Base-by-base conservation (phyloP, 805 yeast genomes). In the Candida michaelii region DNA sequence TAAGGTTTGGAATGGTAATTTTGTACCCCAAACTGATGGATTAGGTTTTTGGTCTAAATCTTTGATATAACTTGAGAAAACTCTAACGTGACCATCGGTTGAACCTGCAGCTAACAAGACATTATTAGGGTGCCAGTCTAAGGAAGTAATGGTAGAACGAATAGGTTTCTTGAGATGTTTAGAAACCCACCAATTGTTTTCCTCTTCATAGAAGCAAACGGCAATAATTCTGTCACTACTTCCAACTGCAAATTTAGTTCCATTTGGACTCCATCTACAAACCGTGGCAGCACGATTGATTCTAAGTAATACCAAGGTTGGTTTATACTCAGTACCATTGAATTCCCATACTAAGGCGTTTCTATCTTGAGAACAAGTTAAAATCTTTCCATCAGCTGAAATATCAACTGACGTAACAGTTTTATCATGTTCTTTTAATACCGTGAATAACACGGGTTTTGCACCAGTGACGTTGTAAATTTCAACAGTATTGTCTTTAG, bases 131-230 rank as follows among this genome's bases (percentile, higher is more conserved):
- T 93, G 97, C 99, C 99, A 90, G 50, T 83, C 83, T 43, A 91
- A 73, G 35, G 85, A 74, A 51, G 90, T 74, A 52, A 90, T 77
- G 24, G 97, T 89, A 9, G 96, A 85, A 62, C 84, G 83, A 55
- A 93, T 73, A n/a, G 97, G 96, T 65, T 87, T 89, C 72, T 90
- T 90, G 66, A 93, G 85, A 69, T 91, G 99, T 66, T 91, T 91
- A 11, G 98, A 88, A 39, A 93, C 90, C 99, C 99, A 93, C 99
- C 99, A 93, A 62, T 93, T 96, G 63, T 91, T 93, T 56, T 89
- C 97, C 48, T 76, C 85, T 67, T 93, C 99, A 62, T 85, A 93
- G 69, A 90, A 93, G 71, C 99, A 93, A 38, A 93, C 86, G 8
- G 98, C 97, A 64, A 93, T 83, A 49, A 86, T 85, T 46, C 98